Percentiles rank a stretch among this genome's conserved stretches.
Evolutionary conservation across 2,329 filamentous ascomycete species (phyloP).

Genomic region (Aspergillus japonicus): DNA sequence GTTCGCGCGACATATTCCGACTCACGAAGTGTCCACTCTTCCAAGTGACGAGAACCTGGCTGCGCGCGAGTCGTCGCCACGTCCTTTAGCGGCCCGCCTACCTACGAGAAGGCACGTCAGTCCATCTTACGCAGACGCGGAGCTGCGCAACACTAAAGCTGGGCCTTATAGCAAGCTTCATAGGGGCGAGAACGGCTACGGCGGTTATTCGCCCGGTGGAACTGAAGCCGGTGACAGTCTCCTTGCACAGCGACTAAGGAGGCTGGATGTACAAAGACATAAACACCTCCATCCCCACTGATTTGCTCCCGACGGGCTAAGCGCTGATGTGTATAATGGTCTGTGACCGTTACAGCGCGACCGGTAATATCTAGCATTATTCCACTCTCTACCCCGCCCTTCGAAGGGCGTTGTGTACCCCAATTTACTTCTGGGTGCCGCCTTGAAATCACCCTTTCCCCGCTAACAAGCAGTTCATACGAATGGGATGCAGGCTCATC

Average conservation of each 20-base stretch:
- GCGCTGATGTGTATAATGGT: neutral
- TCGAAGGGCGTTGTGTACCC: neutral
- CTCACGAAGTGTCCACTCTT: neutral
- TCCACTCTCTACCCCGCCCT: neutral
- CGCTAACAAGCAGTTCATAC: constrained; percentile 6
- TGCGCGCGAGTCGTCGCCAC: constrained; percentile 8
- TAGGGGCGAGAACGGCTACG: constrained; percentile 64
- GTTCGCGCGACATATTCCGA: neutral
- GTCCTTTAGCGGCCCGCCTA: constrained; percentile 21
- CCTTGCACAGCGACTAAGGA: constrained; percentile 66
- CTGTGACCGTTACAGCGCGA: neutral
- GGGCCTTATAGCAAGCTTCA: constrained; percentile 65
- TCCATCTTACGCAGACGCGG: constrained; percentile 20
- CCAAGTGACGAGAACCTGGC: neutral
- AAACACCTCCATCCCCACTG: constrained; percentile 5
- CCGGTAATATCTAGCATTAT: neutral
- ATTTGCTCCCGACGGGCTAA: neutral
- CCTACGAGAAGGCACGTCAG: constrained; percentile 19
- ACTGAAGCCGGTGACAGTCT: constrained; percentile 61
- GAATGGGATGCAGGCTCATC: constrained; percentile 14
- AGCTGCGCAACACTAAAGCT: constrained; percentile 33
- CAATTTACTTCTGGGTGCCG: neutral
- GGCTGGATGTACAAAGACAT: constrained; percentile 53
- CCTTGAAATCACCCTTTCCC: neutral
- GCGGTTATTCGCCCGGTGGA: constrained; percentile 55